These are phyloP conservation scores for Flaveria robusta DNA, from an alignment of 129 eudicot genomes.

Conservation along the genomic window DNA sequence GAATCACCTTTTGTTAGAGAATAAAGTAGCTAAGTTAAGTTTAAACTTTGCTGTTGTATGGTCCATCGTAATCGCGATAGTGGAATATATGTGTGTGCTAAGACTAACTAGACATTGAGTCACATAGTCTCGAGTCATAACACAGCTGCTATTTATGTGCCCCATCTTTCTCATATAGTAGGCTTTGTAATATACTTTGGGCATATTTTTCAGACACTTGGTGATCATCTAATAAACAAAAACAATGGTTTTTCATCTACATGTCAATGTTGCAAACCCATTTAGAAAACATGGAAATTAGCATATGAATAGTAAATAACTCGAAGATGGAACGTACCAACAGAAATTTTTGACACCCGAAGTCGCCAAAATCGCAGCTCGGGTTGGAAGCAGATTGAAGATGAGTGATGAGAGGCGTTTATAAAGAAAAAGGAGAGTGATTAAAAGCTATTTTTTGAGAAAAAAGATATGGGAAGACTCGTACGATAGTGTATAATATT, in stretches of 20 bases:
- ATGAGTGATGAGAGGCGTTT: not conserved
- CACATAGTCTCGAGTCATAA: no score
- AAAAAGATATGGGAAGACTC: no score
- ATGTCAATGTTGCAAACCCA: constrained; percentile 6
- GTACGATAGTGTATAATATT: no score
- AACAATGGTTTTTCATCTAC: not conserved
- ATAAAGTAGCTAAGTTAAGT: no score
- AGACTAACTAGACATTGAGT: no score
- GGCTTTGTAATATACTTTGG: no score
- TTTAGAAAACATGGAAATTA: not conserved
- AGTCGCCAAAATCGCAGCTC: not conserved
- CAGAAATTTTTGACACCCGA: not conserved
- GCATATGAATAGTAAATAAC: not conserved
- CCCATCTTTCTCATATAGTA: no score
- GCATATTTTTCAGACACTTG: constrained; percentile 14
- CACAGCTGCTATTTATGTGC: no score
- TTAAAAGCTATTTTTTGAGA: not conserved
- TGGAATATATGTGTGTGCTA: no score
- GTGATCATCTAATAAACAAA: not conserved
- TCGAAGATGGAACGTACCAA: not conserved
- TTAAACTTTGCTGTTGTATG: no score
- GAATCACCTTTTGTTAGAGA: no score
- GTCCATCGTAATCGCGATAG: no score
- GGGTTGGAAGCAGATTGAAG: not conserved
- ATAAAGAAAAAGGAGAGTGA: not conserved